Conservation (phyloP, 169 alveolate species). For the Plasmodium inui region DNA sequence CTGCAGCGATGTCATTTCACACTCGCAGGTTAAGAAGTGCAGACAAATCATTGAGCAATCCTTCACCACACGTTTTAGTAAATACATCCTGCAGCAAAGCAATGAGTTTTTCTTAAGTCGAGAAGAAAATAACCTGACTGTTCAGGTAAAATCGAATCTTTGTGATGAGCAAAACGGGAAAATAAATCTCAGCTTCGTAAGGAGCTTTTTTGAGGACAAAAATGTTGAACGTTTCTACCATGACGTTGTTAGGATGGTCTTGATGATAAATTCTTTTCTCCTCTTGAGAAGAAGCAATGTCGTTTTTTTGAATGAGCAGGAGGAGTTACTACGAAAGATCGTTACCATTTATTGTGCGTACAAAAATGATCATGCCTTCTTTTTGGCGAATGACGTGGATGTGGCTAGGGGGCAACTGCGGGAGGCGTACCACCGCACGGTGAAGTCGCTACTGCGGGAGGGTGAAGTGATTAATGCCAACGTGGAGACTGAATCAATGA, state of each 20-base stretch:
- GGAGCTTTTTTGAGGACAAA: neutral
- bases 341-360: slow-evolving; percentile 22
- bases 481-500: neutral
- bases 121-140: neutral
- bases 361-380: neutral
- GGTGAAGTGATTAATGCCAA: neutral
- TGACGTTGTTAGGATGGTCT: neutral
- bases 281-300: slow-evolving; percentile 32
- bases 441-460: neutral
- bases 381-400: neutral
- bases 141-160: slow-evolving; percentile 1
- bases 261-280: slow-evolving; percentile 22
- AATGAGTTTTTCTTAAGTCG: slow-evolving; percentile 2
- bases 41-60: neutral
- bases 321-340: neutral
- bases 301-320: slow-evolving; percentile 30
- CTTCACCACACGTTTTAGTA: neutral
- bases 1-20: neutral
- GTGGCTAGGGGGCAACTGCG: neutral
- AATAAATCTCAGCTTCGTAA: neutral
- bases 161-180: neutral
- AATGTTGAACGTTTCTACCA: slow-evolving; percentile 3
- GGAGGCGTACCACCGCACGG: neutral
- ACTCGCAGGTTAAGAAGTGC: neutral
- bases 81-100: neutral